phyloP scores from a whole-genome alignment of 208 protist species.

The Novymonas esmeraldas region DNA sequence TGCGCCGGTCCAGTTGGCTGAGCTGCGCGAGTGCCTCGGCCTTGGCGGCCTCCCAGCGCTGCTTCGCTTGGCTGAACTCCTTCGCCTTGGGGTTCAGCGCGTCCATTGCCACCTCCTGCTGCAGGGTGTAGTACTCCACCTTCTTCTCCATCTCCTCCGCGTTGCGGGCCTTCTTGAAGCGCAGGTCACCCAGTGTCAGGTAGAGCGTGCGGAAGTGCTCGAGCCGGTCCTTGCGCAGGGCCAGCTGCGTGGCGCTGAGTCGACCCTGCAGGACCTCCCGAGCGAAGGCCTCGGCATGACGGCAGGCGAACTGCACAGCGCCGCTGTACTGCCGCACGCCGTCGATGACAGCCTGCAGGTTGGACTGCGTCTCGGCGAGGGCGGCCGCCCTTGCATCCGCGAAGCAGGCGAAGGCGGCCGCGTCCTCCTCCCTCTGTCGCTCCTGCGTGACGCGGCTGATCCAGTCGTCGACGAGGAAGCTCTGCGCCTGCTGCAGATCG shows the following conservation, averaged over 20 bases:
- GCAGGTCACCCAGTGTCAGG: constrained; percentile 85
- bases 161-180: constrained; percentile 87
- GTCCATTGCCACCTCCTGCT: constrained; percentile 90
- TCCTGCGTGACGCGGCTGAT: constrained; percentile 52
- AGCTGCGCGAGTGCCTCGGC: constrained; percentile 67
- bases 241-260: constrained; percentile 37
- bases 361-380: constrained; percentile 48
- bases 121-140: constrained; percentile 77
- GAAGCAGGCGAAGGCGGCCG: constrained; percentile 58
- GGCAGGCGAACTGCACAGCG: constrained; percentile 38
- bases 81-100: constrained; percentile 88
- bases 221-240: constrained; percentile 66
- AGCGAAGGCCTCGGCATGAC: constrained; percentile 39
- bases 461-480: constrained; percentile 55
- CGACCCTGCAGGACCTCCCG: constrained; percentile 38
- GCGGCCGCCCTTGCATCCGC: constrained; percentile 39
- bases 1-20: constrained; percentile 49
- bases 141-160: constrained; percentile 80
- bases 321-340: constrained; percentile 33
- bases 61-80: constrained; percentile 84
- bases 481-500: constrained; percentile 49
- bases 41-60: constrained; percentile 63
- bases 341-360: constrained; percentile 35
- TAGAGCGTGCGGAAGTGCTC: constrained; percentile 82
- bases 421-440: constrained; percentile 56